Evolutionary conservation across 306 rosid genomes (phyloP).

Genomic region (Abrus pulchellus): DNA sequence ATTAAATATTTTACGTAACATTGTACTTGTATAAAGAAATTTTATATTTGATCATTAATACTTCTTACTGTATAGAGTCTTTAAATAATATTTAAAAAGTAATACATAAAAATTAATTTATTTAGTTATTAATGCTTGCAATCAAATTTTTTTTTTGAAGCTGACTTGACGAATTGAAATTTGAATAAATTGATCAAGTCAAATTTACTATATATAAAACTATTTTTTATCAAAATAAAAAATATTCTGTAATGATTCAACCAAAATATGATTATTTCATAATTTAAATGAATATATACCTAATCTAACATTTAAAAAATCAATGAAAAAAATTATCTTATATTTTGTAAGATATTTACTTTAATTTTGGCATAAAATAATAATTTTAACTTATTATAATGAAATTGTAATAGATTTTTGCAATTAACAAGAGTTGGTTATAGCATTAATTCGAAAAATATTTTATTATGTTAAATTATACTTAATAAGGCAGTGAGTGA

Average conservation of each 20-base stretch:
- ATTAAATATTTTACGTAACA: neutral
- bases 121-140: too few relatives aligned
- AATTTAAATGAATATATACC: neutral
- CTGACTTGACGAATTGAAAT: neutral
- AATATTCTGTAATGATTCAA: neutral
- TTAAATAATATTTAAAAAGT: neutral
- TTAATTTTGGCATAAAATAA: too few relatives aligned
- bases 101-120: neutral
- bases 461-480: too few relatives aligned
- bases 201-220: neutral
- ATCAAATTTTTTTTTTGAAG: too few relatives aligned
- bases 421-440: too few relatives aligned
- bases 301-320: neutral
- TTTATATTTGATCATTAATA: neutral
- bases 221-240: neutral
- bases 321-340: neutral
- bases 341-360: neutral
- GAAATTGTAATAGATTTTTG: too few relatives aligned
- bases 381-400: too few relatives aligned
- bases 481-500: too few relatives aligned
- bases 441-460: too few relatives aligned
- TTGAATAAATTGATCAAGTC: neutral
- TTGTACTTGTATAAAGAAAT: too few relatives aligned
- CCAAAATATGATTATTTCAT: neutral
- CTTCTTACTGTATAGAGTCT: neutral